Base-by-base conservation (phyloP, 305 asterid genomes). In the Nicotiana rustica region DNA sequence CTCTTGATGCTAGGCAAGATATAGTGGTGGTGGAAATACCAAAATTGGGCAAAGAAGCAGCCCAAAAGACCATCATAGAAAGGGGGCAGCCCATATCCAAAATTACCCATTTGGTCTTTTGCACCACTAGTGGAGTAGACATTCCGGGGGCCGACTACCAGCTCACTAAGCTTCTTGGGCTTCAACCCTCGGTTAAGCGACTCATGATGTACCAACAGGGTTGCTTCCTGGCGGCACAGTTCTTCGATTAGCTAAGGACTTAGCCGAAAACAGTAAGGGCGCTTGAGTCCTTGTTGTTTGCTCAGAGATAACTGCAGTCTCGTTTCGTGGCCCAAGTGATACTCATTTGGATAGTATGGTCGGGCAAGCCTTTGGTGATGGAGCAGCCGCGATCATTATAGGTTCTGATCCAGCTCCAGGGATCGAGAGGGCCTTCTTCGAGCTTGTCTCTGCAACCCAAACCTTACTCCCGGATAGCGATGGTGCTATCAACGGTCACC, bases 81-180 rank as follows among this genome's bases (percentile, higher is more conserved):
- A 90, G 97, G 95, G 95, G 95, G 0, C 95, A 92, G 85, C 90
- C 97, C 18, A 91, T 90, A 18, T 92, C 95, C 7, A 91, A 88
- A 78, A 90, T 92, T 79, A 92, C 90, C 77, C 95, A 91, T 86
- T 81, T 92, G 29, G 81, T 92, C 1, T 92, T 92, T 87, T 91
- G 95, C 86, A 92, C 97, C 84, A 91, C 97, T 21, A 86, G 91
- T 85, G 97, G 97, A 49, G 93, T 92, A 41, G 95, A 91, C 89
- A 92, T 92, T 95, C 95, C 95, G 19, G 95, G 97, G 8, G 90
- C 91, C 25, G 97, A 92, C 88, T 92, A 88, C 86, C 97, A 92
- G 82, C 91, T 92, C 1, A 90, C 92, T 60, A 92, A 91, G 86
- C 92, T 92, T 66, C 94, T 92, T 70, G 97, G 97, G 33, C 97